These are phyloP conservation scores for Ophiosphaerella korrae DNA, from an alignment of 2,329 filamentous ascomycete genomes.

Conservation along the genomic window DNA sequence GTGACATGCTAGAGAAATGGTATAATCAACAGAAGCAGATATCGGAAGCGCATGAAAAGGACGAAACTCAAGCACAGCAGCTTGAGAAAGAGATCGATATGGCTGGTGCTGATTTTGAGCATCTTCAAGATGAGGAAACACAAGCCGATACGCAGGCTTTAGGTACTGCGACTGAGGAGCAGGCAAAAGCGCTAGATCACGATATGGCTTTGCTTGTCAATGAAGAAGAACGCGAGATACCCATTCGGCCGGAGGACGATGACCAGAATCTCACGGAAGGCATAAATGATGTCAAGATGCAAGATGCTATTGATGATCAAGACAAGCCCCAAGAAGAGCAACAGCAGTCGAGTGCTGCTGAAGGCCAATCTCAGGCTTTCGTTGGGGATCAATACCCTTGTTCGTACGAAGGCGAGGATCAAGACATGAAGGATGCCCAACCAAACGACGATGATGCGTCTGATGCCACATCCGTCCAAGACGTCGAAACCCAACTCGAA, in stretches of 20 bases:
- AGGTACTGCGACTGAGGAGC: conserved; percentile 84
- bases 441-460: conserved; percentile 45
- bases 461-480: conserved; percentile 45
- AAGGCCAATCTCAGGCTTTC: conserved; percentile 50
- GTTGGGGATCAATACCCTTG: conserved; percentile 51
- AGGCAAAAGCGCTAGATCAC: conserved; percentile 83
- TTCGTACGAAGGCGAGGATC: conserved; percentile 35
- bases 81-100: conserved; percentile 69
- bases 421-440: conserved; percentile 45
- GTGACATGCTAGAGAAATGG: conserved; percentile 91
- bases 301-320: conserved; percentile 44
- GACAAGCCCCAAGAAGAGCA: conserved; percentile 33
- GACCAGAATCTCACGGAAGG: conserved; percentile 31
- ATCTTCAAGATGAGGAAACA: conserved; percentile 82
- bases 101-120: conserved; percentile 85
- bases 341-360: conserved; percentile 32
- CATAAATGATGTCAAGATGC: conserved; percentile 49
- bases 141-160: conserved; percentile 89
- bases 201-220: conserved; percentile 81
- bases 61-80: conserved; percentile 56
- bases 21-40: conserved; percentile 89
- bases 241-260: conserved; percentile 41
- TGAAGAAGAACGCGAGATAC: conserved; percentile 50
- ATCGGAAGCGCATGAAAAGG: conserved; percentile 51
- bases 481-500: conserved; percentile 66